Base-by-base conservation (phyloP, 805 yeast species). In the Pichia cabralensis region DNA sequence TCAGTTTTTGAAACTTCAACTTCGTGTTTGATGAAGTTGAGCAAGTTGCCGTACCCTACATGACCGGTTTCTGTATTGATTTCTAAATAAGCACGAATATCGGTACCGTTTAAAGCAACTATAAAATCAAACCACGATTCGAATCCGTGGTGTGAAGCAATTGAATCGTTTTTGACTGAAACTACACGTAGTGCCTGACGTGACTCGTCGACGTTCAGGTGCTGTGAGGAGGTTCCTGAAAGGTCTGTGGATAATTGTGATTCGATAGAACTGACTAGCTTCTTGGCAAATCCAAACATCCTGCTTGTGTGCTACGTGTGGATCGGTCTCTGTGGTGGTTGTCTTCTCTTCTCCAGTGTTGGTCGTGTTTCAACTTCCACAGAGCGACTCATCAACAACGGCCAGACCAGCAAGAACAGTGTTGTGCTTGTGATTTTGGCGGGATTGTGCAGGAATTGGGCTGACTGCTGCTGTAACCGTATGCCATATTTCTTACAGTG, bases 61-160 rank as follows among this genome's bases (percentile, higher is more conserved):
- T 35, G 34, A 14, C 37, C 42, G 6, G 50, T 35, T 18, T 35
- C 37, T 6, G 42, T 31, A 22, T 42, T 39, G 6, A 40, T 27
- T 17, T 43, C 45, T 13, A 53, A 40, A 36, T 53, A 56, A 11
- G 59, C 55, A 22, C 48, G 48, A 5, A 58, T 46, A 29, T 47
- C 51, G 3, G 39, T 78, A 29, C 82, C 84, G 46, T 89, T 83
- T 37, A 86, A 62, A 1, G 81, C 80, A n/a, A 85, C 67, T 23
- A 89, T 74, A 52, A 69, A 89, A 53, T 89, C 98, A 50, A 89
- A 92, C 74, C 84, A 80, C 8, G 92, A 67, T 56, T 86, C 94
- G 20, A 92, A 53, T 3, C 80, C 82, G 17, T 65, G 60, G 20
- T 58, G 63, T 7, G 58, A 55, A 12, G 71, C 79, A 11, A 60